Base-by-base conservation (phyloP, 1,284 basidiomycete genomes). In the Papiliotrema terrestris region DNA sequence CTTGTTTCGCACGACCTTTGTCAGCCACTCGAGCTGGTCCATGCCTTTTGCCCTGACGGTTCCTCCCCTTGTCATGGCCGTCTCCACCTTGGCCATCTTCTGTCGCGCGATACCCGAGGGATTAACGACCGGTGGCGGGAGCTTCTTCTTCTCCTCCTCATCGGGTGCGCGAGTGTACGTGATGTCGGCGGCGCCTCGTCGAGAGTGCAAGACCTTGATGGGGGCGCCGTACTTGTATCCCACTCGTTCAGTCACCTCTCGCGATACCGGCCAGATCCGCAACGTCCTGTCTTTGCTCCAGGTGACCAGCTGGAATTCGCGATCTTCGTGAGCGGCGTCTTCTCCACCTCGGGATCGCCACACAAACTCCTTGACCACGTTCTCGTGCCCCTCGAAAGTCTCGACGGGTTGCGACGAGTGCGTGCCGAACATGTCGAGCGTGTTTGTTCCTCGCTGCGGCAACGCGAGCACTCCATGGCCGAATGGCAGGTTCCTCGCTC, bases 321-420 rank as follows among this genome's bases (percentile, higher is more conserved):
- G 82, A 69, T 84, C 83, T 54, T 86, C 84, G 81, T 65, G 56
- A n/a, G 29, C 36, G 11, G 63, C 52, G 71, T 81, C 76, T 13
- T 75, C 64, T 0, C 79, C 79, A 44, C 83, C 83, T 49, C 79
- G 69, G 0, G 83, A 84, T 55, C 96, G 80, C 93, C 96, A 98
- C 1, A 99, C 93, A 68, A 96, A 99, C 76, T 99, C 95, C 67
- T 97, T 97, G 37, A 98, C 95, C 4, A 93, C 89, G 66, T 96
- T 93, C 0, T 84, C 83, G 72, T 96, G 92, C 0, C 93, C 94
- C 60, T 89, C 88, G 62, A 96, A 97, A 2, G 81, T 79, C 56
- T 88, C 84, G 8, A 92, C 84, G 2, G 71, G 69, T 8, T 49
- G 42, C 19, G 61, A 56, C 4, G 62, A 62, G 20, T 63, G 59